Evolutionary conservation across 2,329 filamentous ascomycete genomes (phyloP).

Genomic region (Davidsoniella australis): DNA sequence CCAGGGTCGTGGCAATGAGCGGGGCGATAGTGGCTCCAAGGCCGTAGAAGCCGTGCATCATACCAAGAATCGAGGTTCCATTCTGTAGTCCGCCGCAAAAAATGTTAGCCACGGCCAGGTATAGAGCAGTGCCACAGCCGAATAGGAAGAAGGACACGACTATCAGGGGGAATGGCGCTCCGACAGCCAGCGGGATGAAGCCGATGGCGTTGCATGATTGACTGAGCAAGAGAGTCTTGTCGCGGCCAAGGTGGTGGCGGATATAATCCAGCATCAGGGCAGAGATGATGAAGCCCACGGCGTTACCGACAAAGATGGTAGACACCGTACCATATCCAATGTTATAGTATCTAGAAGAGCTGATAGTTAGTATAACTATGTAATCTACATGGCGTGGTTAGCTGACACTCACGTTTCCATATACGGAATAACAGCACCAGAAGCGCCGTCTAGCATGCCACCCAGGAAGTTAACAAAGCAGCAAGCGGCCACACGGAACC

Average conservation of each 20-base stretch:
- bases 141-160: constrained; percentile 53
- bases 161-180: constrained; percentile 53
- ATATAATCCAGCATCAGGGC: constrained; percentile 53
- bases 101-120: constrained; percentile 39
- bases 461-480: constrained; percentile 51
- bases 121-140: constrained; percentile 39
- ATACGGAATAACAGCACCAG: constrained; percentile 66
- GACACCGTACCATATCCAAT: constrained; percentile 69
- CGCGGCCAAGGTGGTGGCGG: constrained; percentile 45
- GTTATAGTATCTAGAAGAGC: constrained; percentile 36
- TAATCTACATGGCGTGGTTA: background rate
- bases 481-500: constrained; percentile 45
- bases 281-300: constrained; percentile 57
- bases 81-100: constrained; percentile 39
- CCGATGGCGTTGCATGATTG: constrained; percentile 39
- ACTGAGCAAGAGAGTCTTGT: constrained; percentile 42
- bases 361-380: background rate
- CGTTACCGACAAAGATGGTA: constrained; percentile 65
- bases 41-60: constrained; percentile 51
- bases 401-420: constrained; percentile 40
- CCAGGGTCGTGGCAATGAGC: constrained; percentile 57
- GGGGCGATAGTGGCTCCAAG: constrained; percentile 50
- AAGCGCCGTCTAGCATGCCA: constrained; percentile 58
- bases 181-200: constrained; percentile 47
- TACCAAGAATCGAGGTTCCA: constrained; percentile 38